A percentile compares a stretch with the other conserved stretches of the same genome.
Evolutionary conservation across 192 early-diverging fungal species (phyloP).

Genomic region (Coemansia sp.): DNA sequence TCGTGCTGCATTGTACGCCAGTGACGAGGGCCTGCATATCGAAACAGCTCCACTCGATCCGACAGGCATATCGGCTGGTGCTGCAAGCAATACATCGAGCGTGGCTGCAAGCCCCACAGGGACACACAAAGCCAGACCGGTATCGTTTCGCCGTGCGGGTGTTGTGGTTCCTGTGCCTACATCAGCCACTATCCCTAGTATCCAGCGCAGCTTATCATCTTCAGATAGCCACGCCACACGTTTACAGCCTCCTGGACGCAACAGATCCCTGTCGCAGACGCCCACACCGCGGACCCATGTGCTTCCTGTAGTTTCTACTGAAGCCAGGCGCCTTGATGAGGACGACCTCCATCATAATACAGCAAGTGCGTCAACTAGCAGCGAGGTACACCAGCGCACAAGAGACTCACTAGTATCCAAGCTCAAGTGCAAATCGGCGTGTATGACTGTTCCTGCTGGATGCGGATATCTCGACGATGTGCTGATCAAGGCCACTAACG

Average conservation of each 20-base stretch:
- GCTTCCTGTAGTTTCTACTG: neutral
- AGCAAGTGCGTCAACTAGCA: neutral
- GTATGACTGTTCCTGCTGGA: neutral
- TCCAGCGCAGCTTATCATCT: constrained; percentile 36
- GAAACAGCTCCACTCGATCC: neutral
- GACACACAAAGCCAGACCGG: constrained; percentile 9
- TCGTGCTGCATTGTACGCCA: constrained; percentile 25
- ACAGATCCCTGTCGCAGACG: constrained; percentile 30
- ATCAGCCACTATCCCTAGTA: constrained; percentile 9
- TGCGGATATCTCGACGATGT: constrained; percentile 1
- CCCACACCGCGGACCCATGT: constrained; percentile 10
- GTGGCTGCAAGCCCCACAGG: constrained; percentile 19
- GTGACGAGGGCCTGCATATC: constrained; percentile 8
- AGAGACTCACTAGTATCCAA: neutral
- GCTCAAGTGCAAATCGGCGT: neutral
- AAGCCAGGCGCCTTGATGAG: neutral
- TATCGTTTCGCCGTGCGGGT: constrained; percentile 21
- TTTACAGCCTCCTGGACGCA: constrained; percentile 8
- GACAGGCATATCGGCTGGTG: neutral
- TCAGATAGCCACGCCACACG: constrained; percentile 1
- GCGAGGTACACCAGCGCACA: neutral
- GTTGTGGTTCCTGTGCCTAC: constrained; percentile 18
- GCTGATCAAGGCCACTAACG: constrained; percentile 1
- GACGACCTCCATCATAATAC: neutral
- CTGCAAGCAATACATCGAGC: constrained; percentile 15